A percentile compares a stretch with the other conserved stretches of the same genome.
These are phyloP conservation scores for Magnusiomyces tetraspermus DNA, from an alignment of 1,139 yeast genomes.

Conservation along the genomic window DNA sequence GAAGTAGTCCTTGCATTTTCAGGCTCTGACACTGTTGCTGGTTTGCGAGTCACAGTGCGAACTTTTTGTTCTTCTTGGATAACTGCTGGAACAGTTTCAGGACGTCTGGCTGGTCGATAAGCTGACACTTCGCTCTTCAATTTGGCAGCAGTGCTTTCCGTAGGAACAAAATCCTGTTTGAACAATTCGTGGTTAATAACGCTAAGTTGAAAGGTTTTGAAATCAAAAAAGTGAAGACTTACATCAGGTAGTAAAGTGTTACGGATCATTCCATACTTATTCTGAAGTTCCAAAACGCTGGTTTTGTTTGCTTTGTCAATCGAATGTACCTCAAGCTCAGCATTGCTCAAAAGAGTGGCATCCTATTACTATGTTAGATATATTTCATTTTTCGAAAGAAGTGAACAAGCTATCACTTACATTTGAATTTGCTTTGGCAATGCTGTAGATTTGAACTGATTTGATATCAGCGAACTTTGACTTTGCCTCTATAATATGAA, in stretches of 20 bases:
- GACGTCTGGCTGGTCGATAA: slow-evolving; percentile 1
- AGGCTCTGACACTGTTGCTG: background rate
- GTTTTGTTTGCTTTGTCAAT: slow-evolving; percentile 4
- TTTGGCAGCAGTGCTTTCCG: background rate
- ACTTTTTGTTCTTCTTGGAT: background rate
- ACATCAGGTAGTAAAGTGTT: slow-evolving; percentile 13
- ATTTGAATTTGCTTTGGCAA: slow-evolving; percentile 9
- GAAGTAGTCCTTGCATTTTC: too few relatives aligned
- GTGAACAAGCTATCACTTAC: slow-evolving; percentile 5
- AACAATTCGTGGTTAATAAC: background rate
- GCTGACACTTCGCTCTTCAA: background rate
- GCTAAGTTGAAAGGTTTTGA: background rate
- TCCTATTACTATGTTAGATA: slow-evolving; percentile 8
- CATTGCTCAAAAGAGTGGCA: slow-evolving; percentile 7
- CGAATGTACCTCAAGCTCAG: slow-evolving; percentile 5
- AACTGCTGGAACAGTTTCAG: slow-evolving; percentile 1
- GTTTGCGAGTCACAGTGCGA: background rate
- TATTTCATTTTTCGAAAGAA: too few relatives aligned
- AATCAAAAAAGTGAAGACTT: slow-evolving; percentile 2
- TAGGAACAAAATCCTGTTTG: background rate
- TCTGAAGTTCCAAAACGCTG: background rate
- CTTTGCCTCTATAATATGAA: slow-evolving; percentile 5
- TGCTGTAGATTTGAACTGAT: slow-evolving; percentile 12
- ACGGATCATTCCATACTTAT: slow-evolving; percentile 9
- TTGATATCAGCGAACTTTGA: slow-evolving; percentile 6